Base-by-base conservation (phyloP, 352 stramenopile species). In the Phytopythium montanum region DNA sequence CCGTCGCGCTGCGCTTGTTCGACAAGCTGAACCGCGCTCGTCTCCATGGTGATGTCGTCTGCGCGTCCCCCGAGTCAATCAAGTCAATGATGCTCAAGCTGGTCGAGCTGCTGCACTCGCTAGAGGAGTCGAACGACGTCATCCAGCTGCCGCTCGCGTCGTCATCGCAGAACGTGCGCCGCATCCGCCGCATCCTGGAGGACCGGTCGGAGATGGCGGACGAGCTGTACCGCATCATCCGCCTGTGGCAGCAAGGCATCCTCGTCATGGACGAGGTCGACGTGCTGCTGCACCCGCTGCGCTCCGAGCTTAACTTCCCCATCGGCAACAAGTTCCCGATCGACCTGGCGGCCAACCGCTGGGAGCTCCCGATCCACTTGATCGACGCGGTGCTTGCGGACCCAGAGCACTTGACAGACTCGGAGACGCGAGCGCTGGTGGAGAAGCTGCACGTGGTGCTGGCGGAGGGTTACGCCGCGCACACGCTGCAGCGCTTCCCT, bases 51-150 rank as follows among this genome's bases (percentile, higher is more conserved):
- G 97, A 98, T 38, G 96, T 99, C 4, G 97, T 99, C 14, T 99
- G 98, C 67, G 96, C 97, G 18, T 99, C 95, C 7, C 98, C 98
- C 3, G 98, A 98, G 39, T 97, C 95, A 60, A 95, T 99, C 45
- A 99, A 99, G 74, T 99, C 96, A 33, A 98, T 99, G 71, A 97
- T 99, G 88, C 70, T 99, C 2, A 99, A 99, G 64, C 96, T 99
- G 53, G 82, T 99, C 9, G 94, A 98, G 65, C 61, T 98, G 19
- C 58, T 97, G 13, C 90, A 98, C 54, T 95, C 85, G 8, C 69
- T 98, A 2, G 88, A 97, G 50, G 81, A 95, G 62, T 92, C 85
- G 28, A 74, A 73, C 0, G 79, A 91, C 36, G 76, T 92, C 13
- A 84, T 91, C 49, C 61, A 90, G 29, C 55, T 92, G 9, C 77